phyloP scores from a whole-genome alignment of 371 early-diverging fungal genomes.

The Phascolomyces articulosus region DNA sequence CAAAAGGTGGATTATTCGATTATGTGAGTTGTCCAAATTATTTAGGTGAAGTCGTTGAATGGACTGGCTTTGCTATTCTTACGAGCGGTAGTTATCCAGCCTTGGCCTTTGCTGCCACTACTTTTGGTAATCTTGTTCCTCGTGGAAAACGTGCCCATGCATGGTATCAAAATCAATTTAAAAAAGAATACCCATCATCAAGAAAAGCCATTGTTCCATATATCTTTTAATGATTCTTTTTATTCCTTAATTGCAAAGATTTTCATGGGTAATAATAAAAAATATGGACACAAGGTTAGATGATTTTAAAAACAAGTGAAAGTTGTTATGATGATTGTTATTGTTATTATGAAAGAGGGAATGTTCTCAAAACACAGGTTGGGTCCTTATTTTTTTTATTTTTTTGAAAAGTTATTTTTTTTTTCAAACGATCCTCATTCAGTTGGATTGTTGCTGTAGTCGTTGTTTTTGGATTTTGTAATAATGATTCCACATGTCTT shows the following conservation, averaged over 20 bases:
- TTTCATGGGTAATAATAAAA: too few species aligned
- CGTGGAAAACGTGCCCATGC: slow-evolving; percentile 59
- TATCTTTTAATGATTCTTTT: slow-evolving; percentile 47
- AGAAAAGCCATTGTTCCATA: slow-evolving; percentile 69
- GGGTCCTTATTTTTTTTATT: slow-evolving; percentile 2
- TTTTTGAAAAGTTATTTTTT: too few species aligned
- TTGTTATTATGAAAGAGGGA: too few species aligned
- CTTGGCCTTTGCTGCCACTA: slow-evolving; percentile 51
- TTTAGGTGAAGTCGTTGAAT: slow-evolving; percentile 65
- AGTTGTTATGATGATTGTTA: too few species aligned
- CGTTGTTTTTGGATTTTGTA: slow-evolving; percentile 7
- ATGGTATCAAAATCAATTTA: slow-evolving; percentile 58
- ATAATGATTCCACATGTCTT: slow-evolving; percentile 50
- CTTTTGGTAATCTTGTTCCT: slow-evolving; percentile 62
- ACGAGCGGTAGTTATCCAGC: slow-evolving; percentile 52
- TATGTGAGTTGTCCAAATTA: slow-evolving; percentile 70
- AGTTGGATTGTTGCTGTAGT: not conserved
- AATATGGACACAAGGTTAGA: too few species aligned
- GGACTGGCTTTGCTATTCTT: slow-evolving; percentile 65
- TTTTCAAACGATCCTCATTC: too few species aligned
- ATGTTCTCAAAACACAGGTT: too few species aligned
- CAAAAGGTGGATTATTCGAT: slow-evolving; percentile 56
- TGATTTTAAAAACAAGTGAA: too few species aligned
- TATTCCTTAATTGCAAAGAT: too few species aligned
- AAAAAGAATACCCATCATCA: slow-evolving; percentile 50